phyloP scores from a whole-genome alignment of 495 filamentous ascomycete genomes.

The Rostrohypoxylon terebratum region DNA sequence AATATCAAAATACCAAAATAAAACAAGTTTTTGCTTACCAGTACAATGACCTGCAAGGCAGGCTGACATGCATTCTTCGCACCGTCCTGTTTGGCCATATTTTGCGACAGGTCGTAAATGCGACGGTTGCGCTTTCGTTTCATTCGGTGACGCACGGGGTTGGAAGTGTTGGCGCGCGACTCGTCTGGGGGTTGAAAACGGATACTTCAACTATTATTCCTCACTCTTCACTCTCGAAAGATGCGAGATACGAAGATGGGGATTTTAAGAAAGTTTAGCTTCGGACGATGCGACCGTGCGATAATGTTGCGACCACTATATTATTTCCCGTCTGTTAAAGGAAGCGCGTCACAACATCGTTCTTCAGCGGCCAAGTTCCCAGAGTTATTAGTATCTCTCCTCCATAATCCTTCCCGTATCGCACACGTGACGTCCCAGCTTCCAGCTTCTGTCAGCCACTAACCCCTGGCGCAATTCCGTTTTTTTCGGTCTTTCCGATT shows the following conservation, averaged over 20 bases:
- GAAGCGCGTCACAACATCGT: slow-evolving; percentile 21
- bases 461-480: slow-evolving; percentile 1
- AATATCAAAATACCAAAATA: slow-evolving; percentile 31
- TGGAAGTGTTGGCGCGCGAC: neutral
- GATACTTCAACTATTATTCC: slow-evolving; percentile 1
- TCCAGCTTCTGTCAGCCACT: neutral
- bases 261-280: neutral
- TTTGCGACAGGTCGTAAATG: slow-evolving; percentile 30
- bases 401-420: slow-evolving; percentile 17
- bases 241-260: neutral
- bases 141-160: slow-evolving; percentile 6
- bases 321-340: slow-evolving; percentile 8
- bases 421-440: slow-evolving; percentile 33
- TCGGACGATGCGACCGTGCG: slow-evolving; percentile 9
- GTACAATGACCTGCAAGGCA: slow-evolving; percentile 81
- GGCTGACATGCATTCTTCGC: slow-evolving; percentile 51
- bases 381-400: slow-evolving; percentile 14
- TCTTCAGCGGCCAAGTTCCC: slow-evolving; percentile 3
- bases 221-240: neutral
- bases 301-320: slow-evolving; percentile 11
- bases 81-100: slow-evolving; percentile 33
- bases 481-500: neutral
- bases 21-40: slow-evolving; percentile 68
- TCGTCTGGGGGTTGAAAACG: slow-evolving; percentile 5
- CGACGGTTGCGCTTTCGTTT: slow-evolving; percentile 34